These are phyloP conservation scores for Oryza meridionalis DNA, from an alignment of 176 grass and related monocot species.

Conservation along the genomic window DNA sequence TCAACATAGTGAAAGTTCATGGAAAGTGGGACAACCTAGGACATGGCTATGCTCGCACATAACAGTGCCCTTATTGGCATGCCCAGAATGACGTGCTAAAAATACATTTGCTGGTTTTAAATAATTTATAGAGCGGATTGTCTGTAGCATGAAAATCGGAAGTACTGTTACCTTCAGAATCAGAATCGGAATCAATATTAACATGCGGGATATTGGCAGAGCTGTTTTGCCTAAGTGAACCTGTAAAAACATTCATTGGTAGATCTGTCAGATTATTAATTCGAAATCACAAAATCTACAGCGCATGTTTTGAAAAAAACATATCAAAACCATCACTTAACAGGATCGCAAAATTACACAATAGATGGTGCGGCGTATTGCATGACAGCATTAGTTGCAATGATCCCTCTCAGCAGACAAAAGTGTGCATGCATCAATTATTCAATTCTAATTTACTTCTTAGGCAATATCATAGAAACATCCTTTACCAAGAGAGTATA, in stretches of 20 bases:
- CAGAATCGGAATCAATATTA: slow-evolving; percentile 58
- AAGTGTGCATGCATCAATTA: neutral
- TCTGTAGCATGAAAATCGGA: slow-evolving; percentile 13
- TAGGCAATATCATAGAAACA: neutral
- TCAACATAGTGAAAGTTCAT: neutral
- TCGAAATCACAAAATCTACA: slow-evolving; percentile 24
- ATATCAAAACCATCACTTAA: neutral
- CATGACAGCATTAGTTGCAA: neutral
- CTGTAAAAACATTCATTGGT: slow-evolving; percentile 30
- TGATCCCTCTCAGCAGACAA: neutral
- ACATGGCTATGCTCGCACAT: neutral
- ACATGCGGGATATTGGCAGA: slow-evolving; percentile 28
- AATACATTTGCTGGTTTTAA: neutral
- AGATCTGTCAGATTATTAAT: slow-evolving; percentile 13
- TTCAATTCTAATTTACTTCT: neutral
- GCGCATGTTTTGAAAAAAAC: neutral
- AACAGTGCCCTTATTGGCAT: neutral
- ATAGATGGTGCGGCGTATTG: neutral
- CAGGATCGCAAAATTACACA: slow-evolving; percentile 23
- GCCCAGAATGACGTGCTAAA: neutral
- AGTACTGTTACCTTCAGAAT: slow-evolving; percentile 66
- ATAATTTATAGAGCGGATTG: neutral
- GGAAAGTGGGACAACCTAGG: neutral
- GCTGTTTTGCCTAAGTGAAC: neutral
- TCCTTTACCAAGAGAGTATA: neutral